Conservation (phyloP, 2,329 filamentous ascomycete genomes). For the Macrophomina tecta region DNA sequence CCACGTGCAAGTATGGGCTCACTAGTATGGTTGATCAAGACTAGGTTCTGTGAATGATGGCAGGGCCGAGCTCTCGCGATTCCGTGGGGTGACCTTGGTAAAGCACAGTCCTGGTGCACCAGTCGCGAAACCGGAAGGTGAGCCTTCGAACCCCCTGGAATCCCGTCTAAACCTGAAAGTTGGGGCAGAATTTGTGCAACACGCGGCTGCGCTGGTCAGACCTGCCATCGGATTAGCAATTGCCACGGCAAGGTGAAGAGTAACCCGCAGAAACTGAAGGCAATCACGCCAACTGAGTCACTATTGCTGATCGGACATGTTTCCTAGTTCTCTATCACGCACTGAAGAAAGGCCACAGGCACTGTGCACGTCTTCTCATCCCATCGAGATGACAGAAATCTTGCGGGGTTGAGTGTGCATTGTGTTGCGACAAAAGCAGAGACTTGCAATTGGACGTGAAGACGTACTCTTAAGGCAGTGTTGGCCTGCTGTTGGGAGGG, state of each 20-base stretch:
- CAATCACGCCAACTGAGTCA: not conserved
- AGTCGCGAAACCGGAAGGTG: not conserved
- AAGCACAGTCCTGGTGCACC: not conserved
- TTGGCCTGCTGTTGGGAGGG: not conserved
- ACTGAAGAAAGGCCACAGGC: not conserved
- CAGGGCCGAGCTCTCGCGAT: not conserved
- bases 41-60: not conserved
- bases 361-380: not conserved
- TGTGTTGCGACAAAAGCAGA: not conserved
- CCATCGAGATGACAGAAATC: not conserved
- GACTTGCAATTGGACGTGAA: not conserved
- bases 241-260: too few species aligned
- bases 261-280: not conserved
- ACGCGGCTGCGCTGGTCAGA: not conserved
- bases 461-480: not conserved
- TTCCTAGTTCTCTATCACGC: not conserved
- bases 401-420: not conserved
- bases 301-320: not conserved
- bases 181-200: too few species aligned
- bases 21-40: not conserved
- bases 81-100: not conserved
- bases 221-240: not conserved
- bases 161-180: not conserved
- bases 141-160: not conserved
- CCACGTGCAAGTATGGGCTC: not conserved